Evolutionary conservation across 2,329 filamentous ascomycete species (phyloP).

Genomic region (Phoma sp.): DNA sequence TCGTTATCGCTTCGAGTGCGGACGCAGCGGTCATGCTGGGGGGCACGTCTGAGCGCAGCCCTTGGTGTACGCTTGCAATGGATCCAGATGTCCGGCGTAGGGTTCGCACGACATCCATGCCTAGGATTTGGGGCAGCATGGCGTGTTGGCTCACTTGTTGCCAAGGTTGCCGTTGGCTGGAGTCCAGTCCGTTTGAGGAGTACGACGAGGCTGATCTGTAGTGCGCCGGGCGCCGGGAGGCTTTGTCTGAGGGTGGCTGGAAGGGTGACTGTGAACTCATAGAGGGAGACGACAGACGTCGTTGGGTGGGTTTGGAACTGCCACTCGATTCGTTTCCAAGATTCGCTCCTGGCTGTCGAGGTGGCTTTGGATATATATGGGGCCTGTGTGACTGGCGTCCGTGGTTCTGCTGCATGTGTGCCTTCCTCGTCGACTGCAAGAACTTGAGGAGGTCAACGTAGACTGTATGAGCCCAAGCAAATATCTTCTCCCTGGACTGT

Average conservation of each 20-base stretch:
- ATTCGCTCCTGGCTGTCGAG: slow-evolving; percentile 62
- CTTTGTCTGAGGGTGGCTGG: slow-evolving; percentile 29
- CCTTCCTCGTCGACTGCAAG: slow-evolving; percentile 55
- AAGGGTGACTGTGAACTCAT: slow-evolving; percentile 31
- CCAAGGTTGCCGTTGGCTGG: slow-evolving; percentile 36
- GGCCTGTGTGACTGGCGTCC: slow-evolving; percentile 58
- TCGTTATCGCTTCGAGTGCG: slow-evolving; percentile 47
- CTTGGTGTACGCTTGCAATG: slow-evolving; percentile 37
- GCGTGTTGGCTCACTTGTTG: slow-evolving; percentile 32
- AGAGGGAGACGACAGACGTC: slow-evolving; percentile 41
- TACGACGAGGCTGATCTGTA: slow-evolving; percentile 43
- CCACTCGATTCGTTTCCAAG: slow-evolving; percentile 49
- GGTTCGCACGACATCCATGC: slow-evolving; percentile 39
- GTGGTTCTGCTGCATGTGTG: slow-evolving; percentile 50
- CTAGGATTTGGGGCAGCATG: slow-evolving; percentile 29
- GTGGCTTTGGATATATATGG: slow-evolving; percentile 68
- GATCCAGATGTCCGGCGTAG: slow-evolving; percentile 47
- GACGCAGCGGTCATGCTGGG: slow-evolving; percentile 47
- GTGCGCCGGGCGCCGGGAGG: slow-evolving; percentile 34
- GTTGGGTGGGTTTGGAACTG: slow-evolving; percentile 43
- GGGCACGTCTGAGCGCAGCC: slow-evolving; percentile 36
- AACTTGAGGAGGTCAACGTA: slow-evolving; percentile 59
- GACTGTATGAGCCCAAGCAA: slow-evolving; percentile 56
- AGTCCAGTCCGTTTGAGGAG: slow-evolving; percentile 28
- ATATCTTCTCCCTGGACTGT: slow-evolving; percentile 54